These are phyloP conservation scores for Puya raimondii DNA, from an alignment of 176 grass and related monocot genomes.

Conservation along the genomic window DNA sequence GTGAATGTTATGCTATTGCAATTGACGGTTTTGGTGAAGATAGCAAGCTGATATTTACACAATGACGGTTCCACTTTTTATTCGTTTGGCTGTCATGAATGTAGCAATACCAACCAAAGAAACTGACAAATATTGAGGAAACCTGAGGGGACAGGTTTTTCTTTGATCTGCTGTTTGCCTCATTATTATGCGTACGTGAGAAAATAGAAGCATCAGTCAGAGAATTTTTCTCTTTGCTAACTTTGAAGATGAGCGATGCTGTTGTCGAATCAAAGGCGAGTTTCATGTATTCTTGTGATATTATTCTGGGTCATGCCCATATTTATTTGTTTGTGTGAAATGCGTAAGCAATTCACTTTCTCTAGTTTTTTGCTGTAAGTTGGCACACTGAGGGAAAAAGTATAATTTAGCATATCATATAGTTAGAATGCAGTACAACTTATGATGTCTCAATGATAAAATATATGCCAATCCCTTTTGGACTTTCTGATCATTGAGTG, in stretches of 20 bases:
- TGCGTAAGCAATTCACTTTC: not conserved
- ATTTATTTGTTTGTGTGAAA: not conserved
- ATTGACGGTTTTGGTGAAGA: not conserved
- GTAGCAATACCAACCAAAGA: conserved; percentile 1
- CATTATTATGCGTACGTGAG: not conserved
- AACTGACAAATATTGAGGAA: conserved; percentile 3
- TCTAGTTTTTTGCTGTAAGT: not conserved
- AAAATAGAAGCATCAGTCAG: not conserved
- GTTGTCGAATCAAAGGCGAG: conserved; percentile 9
- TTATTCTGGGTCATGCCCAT: not conserved
- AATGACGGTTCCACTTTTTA: not conserved
- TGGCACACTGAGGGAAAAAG: too few relatives aligned
- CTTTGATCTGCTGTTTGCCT: not conserved
- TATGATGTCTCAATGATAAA: too few relatives aligned
- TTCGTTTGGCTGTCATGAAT: not conserved
- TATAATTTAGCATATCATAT: too few relatives aligned
- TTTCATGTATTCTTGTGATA: not conserved
- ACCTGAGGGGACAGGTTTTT: conserved; percentile 2
- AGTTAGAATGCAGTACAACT: too few relatives aligned
- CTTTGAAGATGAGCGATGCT: conserved; percentile 1
- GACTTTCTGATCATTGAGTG: not conserved
- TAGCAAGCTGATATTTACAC: not conserved
- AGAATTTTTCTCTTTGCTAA: not conserved
- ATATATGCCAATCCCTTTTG: too few relatives aligned
- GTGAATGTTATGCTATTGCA: not conserved